phyloP scores from a whole-genome alignment of 164 flowering plant species.

The Dillenia suffruticosa region DNA sequence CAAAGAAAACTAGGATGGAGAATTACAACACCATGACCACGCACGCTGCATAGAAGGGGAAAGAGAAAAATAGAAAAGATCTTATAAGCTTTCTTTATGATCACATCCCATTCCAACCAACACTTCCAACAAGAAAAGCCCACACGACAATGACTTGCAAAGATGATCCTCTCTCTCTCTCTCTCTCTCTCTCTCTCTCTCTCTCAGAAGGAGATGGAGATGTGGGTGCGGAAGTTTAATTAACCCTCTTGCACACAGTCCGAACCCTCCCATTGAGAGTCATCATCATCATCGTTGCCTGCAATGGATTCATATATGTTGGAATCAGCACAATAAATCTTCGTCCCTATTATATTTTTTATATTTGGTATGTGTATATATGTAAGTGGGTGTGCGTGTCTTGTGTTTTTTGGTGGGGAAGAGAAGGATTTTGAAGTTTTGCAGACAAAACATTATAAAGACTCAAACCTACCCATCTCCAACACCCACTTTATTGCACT shows the following conservation, averaged over 20 bases:
- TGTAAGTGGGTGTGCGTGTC: too few species aligned
- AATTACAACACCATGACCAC: conserved; percentile 27
- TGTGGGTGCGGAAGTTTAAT: conserved; percentile 33
- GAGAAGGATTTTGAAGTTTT: too few species aligned
- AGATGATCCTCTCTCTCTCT: not conserved
- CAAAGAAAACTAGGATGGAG: conserved; percentile 7
- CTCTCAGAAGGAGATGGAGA: not conserved
- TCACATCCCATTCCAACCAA: conserved; percentile 7
- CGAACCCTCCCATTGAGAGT: conserved; percentile 6
- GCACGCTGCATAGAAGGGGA: conserved; percentile 11
- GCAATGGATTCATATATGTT: conserved; percentile 16
- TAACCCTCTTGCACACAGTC: conserved; percentile 18
- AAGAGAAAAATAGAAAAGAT: conserved; percentile 15
- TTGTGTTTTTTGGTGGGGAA: too few species aligned
- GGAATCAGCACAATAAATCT: too few species aligned
- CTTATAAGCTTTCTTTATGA: conserved; percentile 15
- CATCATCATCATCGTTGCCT: conserved; percentile 25
- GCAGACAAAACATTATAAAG: conserved; percentile 30
- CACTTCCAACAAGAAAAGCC: conserved; percentile 11
- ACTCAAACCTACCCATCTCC: conserved; percentile 53
- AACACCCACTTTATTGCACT: conserved; percentile 29
- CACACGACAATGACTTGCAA: conserved; percentile 20
- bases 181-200: conserved; percentile 1
- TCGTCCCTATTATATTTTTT: conserved; percentile 3
- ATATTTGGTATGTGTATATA: conserved; percentile 4